These are phyloP conservation scores for Suillus subaureus DNA, from an alignment of 768 basidiomycete species.

Conservation along the genomic window DNA sequence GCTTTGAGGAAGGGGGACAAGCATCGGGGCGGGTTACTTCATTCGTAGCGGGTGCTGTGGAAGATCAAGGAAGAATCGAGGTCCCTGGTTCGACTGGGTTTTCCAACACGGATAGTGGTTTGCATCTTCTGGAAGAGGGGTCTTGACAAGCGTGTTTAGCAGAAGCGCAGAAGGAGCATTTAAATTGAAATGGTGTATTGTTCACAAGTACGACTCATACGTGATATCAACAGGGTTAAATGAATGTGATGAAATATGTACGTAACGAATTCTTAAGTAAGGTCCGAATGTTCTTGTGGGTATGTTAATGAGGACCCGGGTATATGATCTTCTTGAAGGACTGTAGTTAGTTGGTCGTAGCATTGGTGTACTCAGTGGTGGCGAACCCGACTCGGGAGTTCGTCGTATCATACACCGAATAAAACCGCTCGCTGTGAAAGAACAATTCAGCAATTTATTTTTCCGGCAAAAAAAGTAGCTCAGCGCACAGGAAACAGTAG, in stretches of 20 bases:
- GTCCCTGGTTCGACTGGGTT: not conserved
- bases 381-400: slow-evolving; percentile 45
- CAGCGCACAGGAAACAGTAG: slow-evolving; percentile 33
- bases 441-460: slow-evolving; percentile 6
- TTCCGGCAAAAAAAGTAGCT: slow-evolving; percentile 31
- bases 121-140: not conserved
- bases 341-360: slow-evolving; percentile 12
- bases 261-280: too few relatives aligned
- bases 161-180: slow-evolving; percentile 39
- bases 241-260: too few relatives aligned
- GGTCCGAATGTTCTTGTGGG: too few relatives aligned
- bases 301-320: too few relatives aligned
- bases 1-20: slow-evolving; percentile 31
- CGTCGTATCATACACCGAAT: slow-evolving; percentile 43
- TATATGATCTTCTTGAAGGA: too few relatives aligned
- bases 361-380: slow-evolving; percentile 34
- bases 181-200: slow-evolving; percentile 49
- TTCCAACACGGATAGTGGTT: not conserved
- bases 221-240: too few relatives aligned
- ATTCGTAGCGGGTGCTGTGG: slow-evolving; percentile 12
- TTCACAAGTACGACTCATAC: too few relatives aligned
- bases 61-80: slow-evolving; percentile 15
- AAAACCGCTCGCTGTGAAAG: slow-evolving; percentile 40
- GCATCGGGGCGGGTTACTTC: not conserved
- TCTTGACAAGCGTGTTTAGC: slow-evolving; percentile 1